Base-by-base conservation (phyloP, 2,329 filamentous ascomycete genomes). In the Penicillium fuscoglaucum region DNA sequence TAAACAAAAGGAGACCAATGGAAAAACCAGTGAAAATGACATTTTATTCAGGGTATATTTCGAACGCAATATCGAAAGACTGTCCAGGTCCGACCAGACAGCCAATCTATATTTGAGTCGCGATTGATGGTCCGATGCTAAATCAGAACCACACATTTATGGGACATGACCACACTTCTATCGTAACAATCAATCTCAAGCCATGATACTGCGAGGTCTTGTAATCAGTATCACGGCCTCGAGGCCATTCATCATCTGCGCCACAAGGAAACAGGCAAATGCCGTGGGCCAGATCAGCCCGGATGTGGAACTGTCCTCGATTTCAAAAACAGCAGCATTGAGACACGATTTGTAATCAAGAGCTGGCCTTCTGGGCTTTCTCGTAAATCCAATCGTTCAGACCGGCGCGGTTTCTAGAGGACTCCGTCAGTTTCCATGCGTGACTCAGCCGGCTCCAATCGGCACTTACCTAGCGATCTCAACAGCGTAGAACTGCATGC, bases 381-480 rank as follows among this genome's bases (percentile, higher is more conserved):
- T 98, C 93, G 76, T 93, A 95, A 62, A 99, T 87, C 95, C 95
- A 99, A 77, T 99, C 95, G 72, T 99, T 99, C 58, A 98, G 79
- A 29, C 93, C 93, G 54, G 85, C 84, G 60, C 88, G 88, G 78
- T 99, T 99, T 68, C 87, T 87, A 43, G 8, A 47, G 31, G 6
- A 13, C 21, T 39, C 33, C 8, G 41, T 70, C 21, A 71, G 53
- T 46, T 48, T 41, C 43, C 19, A 33, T 50, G n/a, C 28, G 31
- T 55, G 37, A 37, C 39, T 41, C 15, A 28, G 26, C 35, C 4
- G 1, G 17, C 21, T 48, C 29, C 21, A 17, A n/a, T 29, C 35
- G 4, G 21, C 12, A 71, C 81, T 70, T 76, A 87, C 83, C 91
- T 87, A 51, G 84, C 82, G 65, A 88, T 90, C 72, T 91, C 89